A percentile compares a stretch with the other conserved stretches of the same genome.
Evolutionary conservation across 768 basidiomycete species (phyloP).

Genomic region (Pleurotus eryngii): DNA sequence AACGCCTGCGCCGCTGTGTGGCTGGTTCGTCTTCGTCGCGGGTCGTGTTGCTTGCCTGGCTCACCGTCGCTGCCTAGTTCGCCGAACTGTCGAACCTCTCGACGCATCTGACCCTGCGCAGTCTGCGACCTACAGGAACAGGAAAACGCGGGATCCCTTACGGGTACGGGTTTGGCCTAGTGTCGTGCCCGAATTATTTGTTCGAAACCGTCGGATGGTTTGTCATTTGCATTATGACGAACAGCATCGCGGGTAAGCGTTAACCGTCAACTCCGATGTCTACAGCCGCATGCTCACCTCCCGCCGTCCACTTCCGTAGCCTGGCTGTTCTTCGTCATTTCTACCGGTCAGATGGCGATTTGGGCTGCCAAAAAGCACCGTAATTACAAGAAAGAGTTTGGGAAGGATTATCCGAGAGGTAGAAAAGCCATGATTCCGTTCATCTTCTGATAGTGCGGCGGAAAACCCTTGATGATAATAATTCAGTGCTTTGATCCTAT

Average conservation of each 20-base stretch:
- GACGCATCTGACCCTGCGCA: slow-evolving; percentile 79
- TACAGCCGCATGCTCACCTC: background rate
- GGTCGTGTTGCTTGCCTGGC: slow-evolving; percentile 1
- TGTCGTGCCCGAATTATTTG: slow-evolving; percentile 92
- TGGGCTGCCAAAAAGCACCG: slow-evolving; percentile 94
- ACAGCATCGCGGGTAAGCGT: slow-evolving; percentile 68
- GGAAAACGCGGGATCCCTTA: slow-evolving; percentile 80
- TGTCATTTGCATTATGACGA: slow-evolving; percentile 71
- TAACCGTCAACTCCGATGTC: background rate
- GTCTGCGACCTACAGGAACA: slow-evolving; percentile 78
- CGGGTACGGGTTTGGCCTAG: slow-evolving; percentile 89
- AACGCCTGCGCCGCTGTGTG: slow-evolving; percentile 64
- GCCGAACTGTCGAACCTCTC: slow-evolving; percentile 81
- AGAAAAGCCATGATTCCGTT: slow-evolving; percentile 83
- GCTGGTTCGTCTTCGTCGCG: slow-evolving; percentile 52
- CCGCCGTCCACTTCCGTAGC: slow-evolving; percentile 32
- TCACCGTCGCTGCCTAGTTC: slow-evolving; percentile 47
- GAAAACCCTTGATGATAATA: background rate
- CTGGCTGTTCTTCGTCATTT: slow-evolving; percentile 61
- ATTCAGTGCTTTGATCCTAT: background rate
- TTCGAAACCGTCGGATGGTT: slow-evolving; percentile 84
- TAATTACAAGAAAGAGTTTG: slow-evolving; percentile 91
- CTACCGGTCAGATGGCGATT: slow-evolving; percentile 63
- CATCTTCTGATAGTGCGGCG: slow-evolving; percentile 39
- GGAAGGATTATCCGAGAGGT: slow-evolving; percentile 70